Evolutionary conservation across 1,139 yeast genomes (phyloP).

Genomic region (Debaryomycetaceae sp.): DNA sequence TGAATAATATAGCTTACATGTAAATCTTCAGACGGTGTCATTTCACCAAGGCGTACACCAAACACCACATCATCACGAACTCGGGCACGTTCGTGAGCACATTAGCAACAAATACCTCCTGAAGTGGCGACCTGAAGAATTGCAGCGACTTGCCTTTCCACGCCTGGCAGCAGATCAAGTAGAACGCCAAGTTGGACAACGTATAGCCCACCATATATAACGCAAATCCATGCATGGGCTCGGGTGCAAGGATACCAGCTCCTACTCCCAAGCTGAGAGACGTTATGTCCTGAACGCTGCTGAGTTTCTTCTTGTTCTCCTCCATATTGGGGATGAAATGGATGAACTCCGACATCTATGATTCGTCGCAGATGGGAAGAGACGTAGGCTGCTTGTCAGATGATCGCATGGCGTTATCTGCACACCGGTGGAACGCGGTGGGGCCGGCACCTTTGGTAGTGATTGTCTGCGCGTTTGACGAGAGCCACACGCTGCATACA

Average conservation of each 20-base stretch:
- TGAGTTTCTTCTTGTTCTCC: conserved; percentile 38
- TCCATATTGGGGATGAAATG: conserved; percentile 24
- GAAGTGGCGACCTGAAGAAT: conserved; percentile 52
- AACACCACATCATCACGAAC: conserved; percentile 80
- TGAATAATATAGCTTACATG: neutral
- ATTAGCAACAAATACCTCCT: conserved; percentile 53
- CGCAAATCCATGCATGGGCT: conserved; percentile 57
- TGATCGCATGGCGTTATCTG: conserved; percentile 1
- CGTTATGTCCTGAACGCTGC: conserved; percentile 58
- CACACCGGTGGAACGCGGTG: too few species aligned
- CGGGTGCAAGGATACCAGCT: conserved; percentile 69
- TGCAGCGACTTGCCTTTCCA: conserved; percentile 23
- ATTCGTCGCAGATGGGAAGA: neutral
- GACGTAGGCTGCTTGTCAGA: neutral
- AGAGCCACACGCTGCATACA: too few species aligned
- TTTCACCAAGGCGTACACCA: conserved; percentile 62
- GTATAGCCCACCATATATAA: conserved; percentile 52
- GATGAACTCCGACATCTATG: conserved; percentile 10
- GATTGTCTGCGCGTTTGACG: too few species aligned
- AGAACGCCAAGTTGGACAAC: conserved; percentile 39
- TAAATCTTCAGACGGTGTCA: conserved; percentile 10
- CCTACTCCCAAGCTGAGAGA: conserved; percentile 64
- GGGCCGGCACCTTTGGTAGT: too few species aligned
- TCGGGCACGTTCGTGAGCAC: conserved; percentile 61
- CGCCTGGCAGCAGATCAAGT: conserved; percentile 37